phyloP scores from a whole-genome alignment of 192 early-diverging fungal species.

The Entomortierella beljakovae region DNA sequence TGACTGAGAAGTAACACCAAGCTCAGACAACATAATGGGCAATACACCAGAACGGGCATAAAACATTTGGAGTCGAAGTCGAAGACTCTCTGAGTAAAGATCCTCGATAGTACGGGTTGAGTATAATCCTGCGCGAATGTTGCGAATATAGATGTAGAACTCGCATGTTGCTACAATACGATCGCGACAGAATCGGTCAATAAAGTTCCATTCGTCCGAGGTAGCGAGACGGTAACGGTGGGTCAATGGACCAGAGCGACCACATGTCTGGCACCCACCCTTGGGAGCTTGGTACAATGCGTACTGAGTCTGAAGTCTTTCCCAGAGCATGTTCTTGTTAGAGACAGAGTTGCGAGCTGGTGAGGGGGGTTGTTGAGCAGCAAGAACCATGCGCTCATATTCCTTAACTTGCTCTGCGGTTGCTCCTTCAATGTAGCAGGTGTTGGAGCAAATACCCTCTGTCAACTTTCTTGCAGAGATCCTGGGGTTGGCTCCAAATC shows the following conservation, averaged over 20 bases:
- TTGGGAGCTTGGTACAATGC: slow-evolving; percentile 52
- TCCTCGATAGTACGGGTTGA: slow-evolving; percentile 80
- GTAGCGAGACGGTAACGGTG: slow-evolving; percentile 79
- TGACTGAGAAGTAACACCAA: slow-evolving; percentile 58
- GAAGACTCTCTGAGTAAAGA: slow-evolving; percentile 86
- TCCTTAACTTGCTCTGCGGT: slow-evolving; percentile 63
- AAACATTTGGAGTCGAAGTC: slow-evolving; percentile 93
- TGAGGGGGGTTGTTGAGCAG: slow-evolving; percentile 55
- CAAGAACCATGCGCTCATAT: slow-evolving; percentile 46
- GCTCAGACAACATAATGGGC: slow-evolving; percentile 62
- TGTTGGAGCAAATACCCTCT: slow-evolving; percentile 90
- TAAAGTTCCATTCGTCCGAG: slow-evolving; percentile 80
- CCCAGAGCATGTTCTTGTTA: slow-evolving; percentile 66
- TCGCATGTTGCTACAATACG: slow-evolving; percentile 93
- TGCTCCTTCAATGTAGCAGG: slow-evolving; percentile 90
- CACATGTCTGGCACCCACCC: slow-evolving; percentile 67
- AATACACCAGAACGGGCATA: slow-evolving; percentile 71
- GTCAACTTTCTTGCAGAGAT: slow-evolving; percentile 92
- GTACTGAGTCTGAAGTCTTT: slow-evolving; percentile 56
- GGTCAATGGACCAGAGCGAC: slow-evolving; percentile 58
- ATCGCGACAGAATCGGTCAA: slow-evolving; percentile 91
- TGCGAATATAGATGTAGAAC: slow-evolving; percentile 94
- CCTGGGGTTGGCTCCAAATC: slow-evolving; percentile 92
- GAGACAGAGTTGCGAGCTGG: slow-evolving; percentile 63
- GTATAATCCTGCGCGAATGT: slow-evolving; percentile 90